Conservation (phyloP, 1,139 yeast species). For the Suhomyces wounanorum region DNA sequence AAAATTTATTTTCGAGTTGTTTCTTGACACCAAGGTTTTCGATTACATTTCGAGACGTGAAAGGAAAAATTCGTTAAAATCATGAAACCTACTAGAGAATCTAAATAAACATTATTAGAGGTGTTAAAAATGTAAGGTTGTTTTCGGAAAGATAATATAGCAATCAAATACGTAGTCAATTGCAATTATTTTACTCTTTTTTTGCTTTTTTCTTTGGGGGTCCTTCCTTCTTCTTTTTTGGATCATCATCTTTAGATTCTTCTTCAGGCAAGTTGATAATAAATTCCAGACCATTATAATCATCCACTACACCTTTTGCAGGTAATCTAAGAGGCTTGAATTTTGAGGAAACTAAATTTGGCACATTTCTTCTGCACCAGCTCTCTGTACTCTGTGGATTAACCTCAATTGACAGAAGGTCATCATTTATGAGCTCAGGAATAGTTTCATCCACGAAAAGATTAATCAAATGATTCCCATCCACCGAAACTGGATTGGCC, state of each 20-base stretch:
- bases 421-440: constrained; percentile 45
- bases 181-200: neutral
- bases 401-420: constrained; percentile 33
- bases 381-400: constrained; percentile 44
- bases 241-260: constrained; percentile 1
- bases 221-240: neutral
- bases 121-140: neutral
- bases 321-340: constrained; percentile 36
- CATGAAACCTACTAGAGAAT: neutral
- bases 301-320: constrained; percentile 12
- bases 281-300: constrained; percentile 15
- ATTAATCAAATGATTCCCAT: constrained; percentile 17
- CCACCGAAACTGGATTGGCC: constrained; percentile 7
- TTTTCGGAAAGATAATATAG: neutral
- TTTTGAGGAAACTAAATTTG: constrained; percentile 36
- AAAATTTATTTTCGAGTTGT: constrained; percentile 67
- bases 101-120: neutral
- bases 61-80: constrained; percentile 23
- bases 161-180: neutral
- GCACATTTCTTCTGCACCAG: constrained; percentile 43
- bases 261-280: constrained; percentile 13
- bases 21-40: constrained; percentile 54
- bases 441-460: constrained; percentile 31
- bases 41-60: constrained; percentile 54
- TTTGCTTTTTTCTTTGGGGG: constrained; percentile 3